Evolutionary conservation across 2,329 filamentous ascomycete species (phyloP).

Genomic region (Colletotrichum lentis): DNA sequence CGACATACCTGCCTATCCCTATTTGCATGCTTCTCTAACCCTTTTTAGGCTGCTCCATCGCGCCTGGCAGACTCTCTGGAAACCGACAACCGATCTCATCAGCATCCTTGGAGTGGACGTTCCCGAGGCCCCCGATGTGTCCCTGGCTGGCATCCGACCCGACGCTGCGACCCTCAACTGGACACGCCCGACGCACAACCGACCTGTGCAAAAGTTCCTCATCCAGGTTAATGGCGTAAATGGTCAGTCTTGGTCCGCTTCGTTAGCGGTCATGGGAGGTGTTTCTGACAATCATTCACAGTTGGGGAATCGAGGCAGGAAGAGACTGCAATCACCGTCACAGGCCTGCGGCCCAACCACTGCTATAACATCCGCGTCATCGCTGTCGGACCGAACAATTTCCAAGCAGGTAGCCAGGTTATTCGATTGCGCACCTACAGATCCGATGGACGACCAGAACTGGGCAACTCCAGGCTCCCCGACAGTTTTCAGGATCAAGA

Average conservation of each 20-base stretch:
- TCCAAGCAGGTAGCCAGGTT: constrained; percentile 86
- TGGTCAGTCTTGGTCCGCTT: constrained; percentile 62
- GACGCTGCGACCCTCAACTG: constrained; percentile 91
- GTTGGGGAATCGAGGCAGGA: constrained; percentile 83
- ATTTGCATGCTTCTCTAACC: neutral
- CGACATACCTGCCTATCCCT: neutral
- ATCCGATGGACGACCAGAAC: constrained; percentile 68
- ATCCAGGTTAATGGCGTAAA: constrained; percentile 94
- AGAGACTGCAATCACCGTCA: constrained; percentile 90
- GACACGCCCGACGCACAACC: constrained; percentile 74
- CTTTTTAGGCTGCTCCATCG: constrained; percentile 77
- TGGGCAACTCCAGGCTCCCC: constrained; percentile 64
- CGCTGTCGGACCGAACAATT: constrained; percentile 89
- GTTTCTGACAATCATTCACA: constrained; percentile 45
- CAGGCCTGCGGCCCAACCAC: constrained; percentile 82
- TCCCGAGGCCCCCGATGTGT: constrained; percentile 86
- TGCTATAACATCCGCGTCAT: constrained; percentile 96
- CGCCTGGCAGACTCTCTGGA: constrained; percentile 87
- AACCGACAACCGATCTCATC: constrained; percentile 89
- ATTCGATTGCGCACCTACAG: constrained; percentile 83
- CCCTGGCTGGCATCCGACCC: constrained; percentile 85
- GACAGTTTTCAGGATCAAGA: constrained; percentile 65
- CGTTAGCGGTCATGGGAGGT: neutral
- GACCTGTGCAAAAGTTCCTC: constrained; percentile 82
- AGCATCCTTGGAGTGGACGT: constrained; percentile 93